A percentile compares a stretch with the other conserved stretches of the same genome.
Conservation (phyloP, 2,329 filamentous ascomycete species). For the Aspergillus latus region DNA sequence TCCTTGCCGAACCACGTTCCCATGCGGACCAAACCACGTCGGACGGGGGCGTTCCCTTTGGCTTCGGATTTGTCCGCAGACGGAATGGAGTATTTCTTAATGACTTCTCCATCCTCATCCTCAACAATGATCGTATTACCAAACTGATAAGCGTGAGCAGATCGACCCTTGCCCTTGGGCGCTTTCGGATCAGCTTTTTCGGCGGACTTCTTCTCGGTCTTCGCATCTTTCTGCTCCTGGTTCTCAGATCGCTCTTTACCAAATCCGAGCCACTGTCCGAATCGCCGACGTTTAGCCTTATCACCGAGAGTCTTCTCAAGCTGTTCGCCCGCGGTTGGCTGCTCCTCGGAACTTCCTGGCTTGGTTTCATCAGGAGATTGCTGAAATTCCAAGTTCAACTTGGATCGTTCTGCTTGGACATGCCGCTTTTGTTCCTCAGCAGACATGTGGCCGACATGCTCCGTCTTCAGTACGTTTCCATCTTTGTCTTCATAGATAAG, state of each 20-base stretch:
- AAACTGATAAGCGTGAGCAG: constrained; percentile 66
- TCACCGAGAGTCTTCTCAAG: constrained; percentile 39
- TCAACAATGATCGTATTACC: constrained; percentile 71
- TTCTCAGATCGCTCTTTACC: constrained; percentile 35
- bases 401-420: constrained; percentile 51
- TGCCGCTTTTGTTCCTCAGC: constrained; percentile 63
- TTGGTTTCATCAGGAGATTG: constrained; percentile 46
- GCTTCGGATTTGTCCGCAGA: constrained; percentile 32
- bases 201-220: constrained; percentile 19
- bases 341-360: constrained; percentile 45
- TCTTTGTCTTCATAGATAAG: constrained; percentile 82
- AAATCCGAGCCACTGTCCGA: constrained; percentile 47
- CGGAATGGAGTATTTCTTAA: constrained; percentile 68
- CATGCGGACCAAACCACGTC: constrained; percentile 58
- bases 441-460: constrained; percentile 48
- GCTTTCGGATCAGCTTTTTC: constrained; percentile 15
- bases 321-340: constrained; percentile 48
- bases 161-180: constrained; percentile 45
- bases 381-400: constrained; percentile 53
- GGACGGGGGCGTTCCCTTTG: constrained; percentile 43
- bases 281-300: constrained; percentile 43
- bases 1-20: constrained; percentile 56
- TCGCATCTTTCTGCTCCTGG: constrained; percentile 17
- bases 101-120: constrained; percentile 66
- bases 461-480: constrained; percentile 76